Conservation (phyloP, 192 early-diverging fungal species). For the Coemansia sp. region DNA sequence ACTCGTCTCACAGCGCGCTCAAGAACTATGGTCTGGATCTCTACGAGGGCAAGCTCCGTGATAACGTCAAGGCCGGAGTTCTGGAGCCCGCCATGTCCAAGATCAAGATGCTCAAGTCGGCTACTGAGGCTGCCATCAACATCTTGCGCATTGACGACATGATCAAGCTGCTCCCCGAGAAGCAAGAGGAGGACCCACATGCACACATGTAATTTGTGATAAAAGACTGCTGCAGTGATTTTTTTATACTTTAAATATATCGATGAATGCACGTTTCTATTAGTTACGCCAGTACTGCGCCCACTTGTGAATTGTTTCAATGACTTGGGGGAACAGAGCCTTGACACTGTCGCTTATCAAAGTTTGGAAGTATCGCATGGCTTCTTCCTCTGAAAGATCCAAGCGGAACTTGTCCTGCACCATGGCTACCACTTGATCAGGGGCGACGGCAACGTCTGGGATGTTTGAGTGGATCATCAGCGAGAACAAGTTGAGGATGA, state of each 20-base stretch:
- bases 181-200: conserved; percentile 58
- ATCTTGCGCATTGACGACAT: conserved; percentile 96
- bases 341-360: conserved; percentile 93
- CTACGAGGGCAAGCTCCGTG: conserved; percentile 88
- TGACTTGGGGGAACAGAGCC: conserved; percentile 97
- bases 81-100: conserved; percentile 98
- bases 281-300: conserved; percentile 79
- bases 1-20: conserved; percentile 73
- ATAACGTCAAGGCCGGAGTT: conserved; percentile 93
- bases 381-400: conserved; percentile 90
- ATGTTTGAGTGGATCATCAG: conserved; percentile 98
- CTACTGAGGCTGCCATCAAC: conserved; percentile 98
- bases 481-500: conserved; percentile 97
- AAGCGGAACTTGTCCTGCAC: conserved; percentile 97
- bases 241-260: neutral
- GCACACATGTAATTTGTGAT: conserved; percentile 46
- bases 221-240: neutral
- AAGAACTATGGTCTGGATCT: conserved; percentile 95
- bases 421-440: conserved; percentile 96
- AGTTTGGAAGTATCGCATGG: conserved; percentile 91
- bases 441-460: conserved; percentile 97
- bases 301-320: conserved; percentile 97
- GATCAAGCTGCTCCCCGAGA: conserved; percentile 69
- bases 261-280: neutral
- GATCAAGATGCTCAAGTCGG: conserved; percentile 95